These are phyloP conservation scores for Limtongozyma cylindracea DNA, from an alignment of 805 yeast genomes.

Conservation along the genomic window DNA sequence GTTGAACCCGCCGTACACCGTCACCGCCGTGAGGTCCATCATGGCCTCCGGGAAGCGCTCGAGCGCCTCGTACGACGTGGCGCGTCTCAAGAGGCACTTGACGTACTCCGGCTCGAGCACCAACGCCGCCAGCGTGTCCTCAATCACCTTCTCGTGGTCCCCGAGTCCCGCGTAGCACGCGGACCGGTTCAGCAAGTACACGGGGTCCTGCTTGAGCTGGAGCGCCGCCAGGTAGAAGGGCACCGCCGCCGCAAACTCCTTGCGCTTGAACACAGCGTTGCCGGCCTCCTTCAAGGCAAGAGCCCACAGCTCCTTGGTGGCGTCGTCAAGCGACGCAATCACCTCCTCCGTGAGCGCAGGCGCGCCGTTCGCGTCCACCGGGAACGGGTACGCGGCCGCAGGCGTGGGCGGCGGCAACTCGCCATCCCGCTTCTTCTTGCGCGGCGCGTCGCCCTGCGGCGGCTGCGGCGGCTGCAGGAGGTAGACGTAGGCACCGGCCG, in stretches of 20 bases:
- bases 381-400: conserved; percentile 11
- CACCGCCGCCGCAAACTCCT: conserved; percentile 54
- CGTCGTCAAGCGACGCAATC: conserved; percentile 17
- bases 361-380: conserved; percentile 27
- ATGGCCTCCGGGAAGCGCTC: conserved; percentile 66
- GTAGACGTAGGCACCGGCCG: conserved; percentile 39
- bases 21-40: conserved; percentile 75
- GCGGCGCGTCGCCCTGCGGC: conserved; percentile 13
- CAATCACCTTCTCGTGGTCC: conserved; percentile 62
- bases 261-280: conserved; percentile 46
- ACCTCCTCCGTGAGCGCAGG: conserved; percentile 26
- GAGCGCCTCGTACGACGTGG: conserved; percentile 68
- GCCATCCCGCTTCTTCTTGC: conserved; percentile 19
- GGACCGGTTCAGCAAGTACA: conserved; percentile 84
- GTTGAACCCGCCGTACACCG: conserved; percentile 64
- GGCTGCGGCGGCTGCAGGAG: conserved; percentile 9
- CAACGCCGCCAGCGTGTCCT: conserved; percentile 72
- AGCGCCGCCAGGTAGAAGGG: conserved; percentile 62
- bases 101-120: conserved; percentile 71
- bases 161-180: conserved; percentile 79
- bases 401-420: conserved; percentile 2
- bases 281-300: conserved; percentile 73
- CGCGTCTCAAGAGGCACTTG: conserved; percentile 84
- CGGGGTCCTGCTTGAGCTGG: conserved; percentile 53
- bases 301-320: conserved; percentile 39